phyloP scores from a whole-genome alignment of 345 rosid genomes.

The Fremontodendron californicum region DNA sequence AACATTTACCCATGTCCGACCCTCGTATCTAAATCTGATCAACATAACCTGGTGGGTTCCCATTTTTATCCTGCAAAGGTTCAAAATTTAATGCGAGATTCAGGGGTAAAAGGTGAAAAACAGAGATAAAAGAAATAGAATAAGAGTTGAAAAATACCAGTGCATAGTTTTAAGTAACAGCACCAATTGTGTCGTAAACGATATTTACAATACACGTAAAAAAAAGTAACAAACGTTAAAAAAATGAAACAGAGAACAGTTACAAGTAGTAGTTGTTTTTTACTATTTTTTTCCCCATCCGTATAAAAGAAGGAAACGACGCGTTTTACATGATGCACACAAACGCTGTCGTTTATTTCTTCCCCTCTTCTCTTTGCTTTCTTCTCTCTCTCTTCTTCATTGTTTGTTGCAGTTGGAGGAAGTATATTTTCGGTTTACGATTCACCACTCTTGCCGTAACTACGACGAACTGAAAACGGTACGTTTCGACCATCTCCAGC shows the following conservation, averaged over 20 bases:
- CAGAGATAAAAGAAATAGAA: neutral
- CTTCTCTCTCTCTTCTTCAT: neutral
- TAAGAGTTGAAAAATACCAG: constrained; percentile 22
- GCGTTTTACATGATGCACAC: neutral
- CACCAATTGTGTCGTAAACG: constrained; percentile 62
- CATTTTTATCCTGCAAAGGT: constrained; percentile 42
- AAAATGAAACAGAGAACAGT: too few species aligned
- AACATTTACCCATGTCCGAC: too few species aligned
- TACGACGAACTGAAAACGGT: neutral
- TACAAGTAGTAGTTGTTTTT: too few species aligned
- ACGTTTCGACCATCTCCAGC: neutral
- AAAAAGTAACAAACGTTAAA: too few species aligned
- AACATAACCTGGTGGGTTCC: too few species aligned
- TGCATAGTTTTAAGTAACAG: constrained; percentile 57
- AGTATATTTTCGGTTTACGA: neutral
- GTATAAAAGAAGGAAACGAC: too few species aligned
- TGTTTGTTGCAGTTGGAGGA: neutral
- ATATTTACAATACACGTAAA: too few species aligned
- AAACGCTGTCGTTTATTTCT: neutral
- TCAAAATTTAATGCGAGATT: neutral
- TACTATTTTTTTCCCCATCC: too few species aligned
- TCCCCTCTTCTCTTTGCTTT: neutral
- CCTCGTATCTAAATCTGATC: too few species aligned
- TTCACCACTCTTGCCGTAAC: neutral
- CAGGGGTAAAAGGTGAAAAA: neutral